Evolutionary conservation across 2,329 filamentous ascomycete genomes (phyloP).

Genomic region (Stylonectria norvegica): DNA sequence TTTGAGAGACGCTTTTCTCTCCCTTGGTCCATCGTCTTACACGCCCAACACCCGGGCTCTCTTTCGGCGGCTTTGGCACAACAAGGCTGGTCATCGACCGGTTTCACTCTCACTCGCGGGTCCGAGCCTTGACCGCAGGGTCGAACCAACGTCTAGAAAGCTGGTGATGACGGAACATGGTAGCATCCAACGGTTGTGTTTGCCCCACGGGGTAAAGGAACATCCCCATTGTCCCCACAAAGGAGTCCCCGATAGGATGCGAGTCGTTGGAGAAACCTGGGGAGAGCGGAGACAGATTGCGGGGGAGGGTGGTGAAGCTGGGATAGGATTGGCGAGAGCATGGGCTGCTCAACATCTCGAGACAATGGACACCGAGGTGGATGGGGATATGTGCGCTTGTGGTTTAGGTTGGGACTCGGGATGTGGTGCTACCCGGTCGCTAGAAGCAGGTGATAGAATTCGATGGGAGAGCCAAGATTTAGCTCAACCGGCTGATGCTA

Average conservation of each 20-base stretch:
- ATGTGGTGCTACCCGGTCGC: too few relatives aligned
- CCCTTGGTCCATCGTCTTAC: neutral
- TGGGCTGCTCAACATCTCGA: conserved; percentile 9
- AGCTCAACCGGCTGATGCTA: too few relatives aligned
- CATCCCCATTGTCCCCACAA: neutral
- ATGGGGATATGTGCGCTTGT: conserved; percentile 1
- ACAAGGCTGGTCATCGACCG: too few relatives aligned
- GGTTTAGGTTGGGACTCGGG: too few relatives aligned
- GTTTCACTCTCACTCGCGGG: too few relatives aligned
- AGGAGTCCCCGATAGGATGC: conserved; percentile 1
- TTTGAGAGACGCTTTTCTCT: neutral
- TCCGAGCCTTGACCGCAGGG: neutral
- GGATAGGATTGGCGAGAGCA: conserved; percentile 6
- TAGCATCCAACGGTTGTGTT: conserved; percentile 6
- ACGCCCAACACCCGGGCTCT: neutral
- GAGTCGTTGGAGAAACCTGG: conserved; percentile 22
- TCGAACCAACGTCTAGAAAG: conserved; percentile 7
- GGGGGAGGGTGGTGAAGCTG: conserved; percentile 6
- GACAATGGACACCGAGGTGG: conserved; percentile 18
- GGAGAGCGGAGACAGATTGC: conserved; percentile 12
- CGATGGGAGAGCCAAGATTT: too few relatives aligned
- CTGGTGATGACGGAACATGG: conserved; percentile 2
- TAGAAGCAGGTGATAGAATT: too few relatives aligned
- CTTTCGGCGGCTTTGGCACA: too few relatives aligned
- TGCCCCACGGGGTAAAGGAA: conserved; percentile 19